Conservation (phyloP, 768 basidiomycete species). For the Trametes maxima region DNA sequence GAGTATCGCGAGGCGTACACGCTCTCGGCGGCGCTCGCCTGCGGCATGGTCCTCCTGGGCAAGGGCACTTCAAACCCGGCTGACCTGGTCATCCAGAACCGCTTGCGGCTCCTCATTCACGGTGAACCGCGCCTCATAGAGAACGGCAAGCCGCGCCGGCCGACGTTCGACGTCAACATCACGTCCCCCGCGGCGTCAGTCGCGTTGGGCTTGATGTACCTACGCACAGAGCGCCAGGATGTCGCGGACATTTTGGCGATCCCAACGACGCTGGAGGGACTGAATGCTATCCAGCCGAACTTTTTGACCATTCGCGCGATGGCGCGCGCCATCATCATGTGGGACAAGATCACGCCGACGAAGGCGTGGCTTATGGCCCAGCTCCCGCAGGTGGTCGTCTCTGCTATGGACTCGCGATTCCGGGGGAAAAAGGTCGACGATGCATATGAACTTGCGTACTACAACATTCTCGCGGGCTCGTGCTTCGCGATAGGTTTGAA, state of each 20-base stretch:
- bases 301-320: constrained; percentile 84
- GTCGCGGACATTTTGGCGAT: constrained; percentile 84
- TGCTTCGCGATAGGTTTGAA: constrained; percentile 93
- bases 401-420: constrained; percentile 56
- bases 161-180: constrained; percentile 80
- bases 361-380: constrained; percentile 72
- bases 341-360: constrained; percentile 74
- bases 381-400: constrained; percentile 67
- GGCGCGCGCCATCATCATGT: constrained; percentile 80
- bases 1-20: constrained; percentile 94
- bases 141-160: constrained; percentile 40
- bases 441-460: constrained; percentile 85
- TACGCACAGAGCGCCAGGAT: constrained; percentile 81
- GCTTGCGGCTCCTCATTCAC: constrained; percentile 74
- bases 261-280: constrained; percentile 74
- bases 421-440: constrained; percentile 58
- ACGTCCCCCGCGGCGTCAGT: constrained; percentile 92
- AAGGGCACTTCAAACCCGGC: constrained; percentile 79
- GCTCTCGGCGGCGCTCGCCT: constrained; percentile 83
- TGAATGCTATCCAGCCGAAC: constrained; percentile 87
- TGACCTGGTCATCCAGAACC: constrained; percentile 67
- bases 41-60: constrained; percentile 96
- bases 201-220: constrained; percentile 90
- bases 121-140: constrained; percentile 57
- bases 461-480: constrained; percentile 87